Evolutionary conservation across 306 rosid genomes (phyloP).

Genomic region (Pachyrhizus erosus): DNA sequence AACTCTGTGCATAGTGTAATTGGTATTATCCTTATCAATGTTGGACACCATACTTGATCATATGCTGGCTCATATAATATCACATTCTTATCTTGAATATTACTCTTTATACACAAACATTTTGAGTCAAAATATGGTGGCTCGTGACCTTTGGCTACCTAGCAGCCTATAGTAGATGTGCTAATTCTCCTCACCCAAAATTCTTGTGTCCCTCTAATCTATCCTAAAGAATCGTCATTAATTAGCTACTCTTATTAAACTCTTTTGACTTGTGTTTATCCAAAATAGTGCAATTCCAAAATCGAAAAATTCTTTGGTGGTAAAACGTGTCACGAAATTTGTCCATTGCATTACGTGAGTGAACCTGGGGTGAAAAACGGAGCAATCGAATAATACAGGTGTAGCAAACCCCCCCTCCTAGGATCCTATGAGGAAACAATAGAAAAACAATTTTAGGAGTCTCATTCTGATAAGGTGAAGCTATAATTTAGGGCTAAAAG

Average conservation of each 20-base stretch:
- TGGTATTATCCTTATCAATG: background rate
- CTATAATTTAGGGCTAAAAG: slow-evolving; percentile 47
- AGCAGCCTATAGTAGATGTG: background rate
- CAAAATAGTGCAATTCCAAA: slow-evolving; percentile 30
- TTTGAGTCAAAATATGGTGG: background rate
- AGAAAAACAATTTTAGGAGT: slow-evolving; percentile 39
- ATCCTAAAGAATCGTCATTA: slow-evolving; percentile 5
- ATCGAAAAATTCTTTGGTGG: slow-evolving; percentile 43
- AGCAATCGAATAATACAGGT: slow-evolving; percentile 33
- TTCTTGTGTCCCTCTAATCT: background rate
- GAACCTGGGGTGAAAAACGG: slow-evolving; percentile 28
- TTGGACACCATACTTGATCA: background rate
- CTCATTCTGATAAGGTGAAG: slow-evolving; percentile 45
- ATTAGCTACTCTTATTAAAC: slow-evolving; percentile 6
- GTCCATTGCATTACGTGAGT: slow-evolving; percentile 26
- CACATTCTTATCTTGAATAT: slow-evolving; percentile 30
- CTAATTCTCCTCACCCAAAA: background rate
- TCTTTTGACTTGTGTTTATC: slow-evolving; percentile 30
- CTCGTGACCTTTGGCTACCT: background rate
- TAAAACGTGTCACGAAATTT: slow-evolving; percentile 31
- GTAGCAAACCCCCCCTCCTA: slow-evolving; percentile 31
- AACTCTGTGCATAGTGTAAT: background rate
- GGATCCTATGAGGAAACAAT: slow-evolving; percentile 52
- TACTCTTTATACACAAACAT: background rate
- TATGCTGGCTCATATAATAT: background rate